Evolutionary conservation across 2,329 filamentous ascomycete genomes (phyloP), one percentile per base, ranked within the genome.

Genomic region (Beauveria varroae): DNA sequence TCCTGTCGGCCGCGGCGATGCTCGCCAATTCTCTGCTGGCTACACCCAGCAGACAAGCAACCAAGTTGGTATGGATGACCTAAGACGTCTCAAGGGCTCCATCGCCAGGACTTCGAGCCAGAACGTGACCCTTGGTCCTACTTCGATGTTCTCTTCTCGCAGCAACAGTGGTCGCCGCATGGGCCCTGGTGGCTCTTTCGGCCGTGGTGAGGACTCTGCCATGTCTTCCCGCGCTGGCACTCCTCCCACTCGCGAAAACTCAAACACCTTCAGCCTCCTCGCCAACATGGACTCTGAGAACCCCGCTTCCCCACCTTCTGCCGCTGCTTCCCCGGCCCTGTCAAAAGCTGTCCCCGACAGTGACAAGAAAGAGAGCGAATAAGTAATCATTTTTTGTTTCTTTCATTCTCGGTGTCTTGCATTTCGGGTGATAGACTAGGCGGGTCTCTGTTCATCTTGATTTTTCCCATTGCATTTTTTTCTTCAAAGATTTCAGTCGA

Each of bases 151-250:
- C 69, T 86, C 85, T 66, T 90, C 89, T n/a, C 87, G 95, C 66
- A 96, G 90, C 79, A 93, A 91, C 79, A 97, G 93, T 72, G 90
- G 92, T 65, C 87, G 91, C 67, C 86, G 88, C 72, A 82, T 95
- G 68, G 89, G 89, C 63, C 89, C 89, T 66, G 88, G 88, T 69
- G 85, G 88, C 68, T 82, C 88, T 66, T 79, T 93, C 66, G 84
- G 84, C 67, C 86, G 90, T 68, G 87, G 86, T 63, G 92, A 96
- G 69, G 92, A 96, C 68, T 97, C 93, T 64, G 90, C 86, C 68
- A 85, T 88, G 67, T 96, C 91, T 60, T 97, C 93, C 63, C 87
- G 95, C 67, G 96, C 91, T 61, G 91, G 90, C 69, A 98, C 93
- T 54, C 93, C 93, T 60, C 90, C 92, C 51, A 84, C 83, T 22